Evolutionary conservation across 306 rosid genomes (phyloP).

Genomic region (Herpetospermum pedunculosum): DNA sequence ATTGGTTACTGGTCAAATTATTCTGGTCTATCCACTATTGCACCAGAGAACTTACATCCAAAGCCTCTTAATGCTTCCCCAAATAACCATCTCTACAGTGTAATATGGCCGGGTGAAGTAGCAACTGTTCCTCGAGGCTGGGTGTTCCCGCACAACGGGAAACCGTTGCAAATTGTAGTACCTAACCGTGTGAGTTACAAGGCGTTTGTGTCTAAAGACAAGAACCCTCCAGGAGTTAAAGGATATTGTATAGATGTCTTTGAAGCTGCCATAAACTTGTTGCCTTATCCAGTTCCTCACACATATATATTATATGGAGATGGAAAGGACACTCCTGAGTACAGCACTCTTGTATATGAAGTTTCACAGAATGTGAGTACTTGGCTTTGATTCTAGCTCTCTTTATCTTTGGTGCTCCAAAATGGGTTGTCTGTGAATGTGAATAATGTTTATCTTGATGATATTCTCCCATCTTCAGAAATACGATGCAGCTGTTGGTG

Average conservation of each 20-base stretch:
- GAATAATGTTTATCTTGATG: conserved; percentile 10
- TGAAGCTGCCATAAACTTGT: conserved; percentile 68
- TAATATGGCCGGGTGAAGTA: conserved; percentile 82
- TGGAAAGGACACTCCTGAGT: conserved; percentile 54
- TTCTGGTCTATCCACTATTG: conserved; percentile 40
- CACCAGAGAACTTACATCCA: conserved; percentile 43
- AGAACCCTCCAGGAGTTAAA: conserved; percentile 46
- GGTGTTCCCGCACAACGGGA: conserved; percentile 89
- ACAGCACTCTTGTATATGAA: conserved; percentile 24
- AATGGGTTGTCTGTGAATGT: not conserved
- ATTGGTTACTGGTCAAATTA: conserved; percentile 76
- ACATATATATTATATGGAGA: conserved; percentile 49
- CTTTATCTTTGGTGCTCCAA: not conserved
- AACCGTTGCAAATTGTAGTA: conserved; percentile 65
- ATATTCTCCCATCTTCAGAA: conserved; percentile 33
- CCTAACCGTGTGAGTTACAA: conserved; percentile 57
- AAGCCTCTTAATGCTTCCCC: conserved; percentile 21
- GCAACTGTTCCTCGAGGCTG: conserved; percentile 52
- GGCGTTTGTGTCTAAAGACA: conserved; percentile 52
- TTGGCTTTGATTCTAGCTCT: conserved; percentile 3
- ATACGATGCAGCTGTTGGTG: conserved; percentile 78
- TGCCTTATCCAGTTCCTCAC: conserved; percentile 69
- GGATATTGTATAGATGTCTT: conserved; percentile 75
- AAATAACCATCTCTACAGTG: conserved; percentile 34
- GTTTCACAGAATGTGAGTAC: conserved; percentile 78